Evolutionary conservation across 2,329 filamentous ascomycete species (phyloP).

Genomic region (Colletotrichum higginsianum): DNA sequence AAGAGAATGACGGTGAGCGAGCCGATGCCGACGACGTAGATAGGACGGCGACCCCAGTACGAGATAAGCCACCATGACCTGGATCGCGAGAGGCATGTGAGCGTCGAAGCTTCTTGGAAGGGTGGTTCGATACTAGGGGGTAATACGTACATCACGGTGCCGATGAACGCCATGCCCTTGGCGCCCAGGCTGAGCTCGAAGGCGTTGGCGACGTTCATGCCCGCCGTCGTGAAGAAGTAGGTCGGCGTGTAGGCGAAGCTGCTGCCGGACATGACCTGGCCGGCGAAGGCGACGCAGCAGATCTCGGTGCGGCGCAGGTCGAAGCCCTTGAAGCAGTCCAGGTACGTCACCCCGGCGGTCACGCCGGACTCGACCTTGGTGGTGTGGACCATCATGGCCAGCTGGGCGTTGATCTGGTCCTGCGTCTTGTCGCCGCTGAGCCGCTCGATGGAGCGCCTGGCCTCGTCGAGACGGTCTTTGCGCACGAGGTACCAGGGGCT

Average conservation of each 20-base stretch:
- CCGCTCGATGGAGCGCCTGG: constrained; percentile 16
- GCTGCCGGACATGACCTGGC: constrained; percentile 52
- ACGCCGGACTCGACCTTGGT: constrained; percentile 46
- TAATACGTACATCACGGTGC: no score
- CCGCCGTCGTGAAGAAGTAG: constrained; percentile 51
- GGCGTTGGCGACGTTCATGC: no score
- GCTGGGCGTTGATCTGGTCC: constrained; percentile 26
- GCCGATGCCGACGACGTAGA: no score
- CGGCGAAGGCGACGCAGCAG: constrained; percentile 51
- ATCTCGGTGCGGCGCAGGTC: constrained; percentile 58
- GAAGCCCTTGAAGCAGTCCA: constrained; percentile 60
- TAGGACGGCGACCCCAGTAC: no score
- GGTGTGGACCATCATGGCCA: constrained; percentile 44
- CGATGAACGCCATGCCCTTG: no score
- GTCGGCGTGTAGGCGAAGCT: constrained; percentile 46
- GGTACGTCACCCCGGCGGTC: constrained; percentile 56
- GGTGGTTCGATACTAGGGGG: no score
- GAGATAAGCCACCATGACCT: no score
- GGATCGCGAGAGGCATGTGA: no score
- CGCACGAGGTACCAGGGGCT: constrained; percentile 28
- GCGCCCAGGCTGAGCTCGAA: no score
- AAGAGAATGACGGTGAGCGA: no score
- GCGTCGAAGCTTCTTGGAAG: no score
- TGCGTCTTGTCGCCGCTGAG: constrained; percentile 13
- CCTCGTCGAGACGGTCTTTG: constrained; percentile 12